phyloP scores from a whole-genome alignment of 106 monocot genomes.

The Phalaenopsis equestris region DNA sequence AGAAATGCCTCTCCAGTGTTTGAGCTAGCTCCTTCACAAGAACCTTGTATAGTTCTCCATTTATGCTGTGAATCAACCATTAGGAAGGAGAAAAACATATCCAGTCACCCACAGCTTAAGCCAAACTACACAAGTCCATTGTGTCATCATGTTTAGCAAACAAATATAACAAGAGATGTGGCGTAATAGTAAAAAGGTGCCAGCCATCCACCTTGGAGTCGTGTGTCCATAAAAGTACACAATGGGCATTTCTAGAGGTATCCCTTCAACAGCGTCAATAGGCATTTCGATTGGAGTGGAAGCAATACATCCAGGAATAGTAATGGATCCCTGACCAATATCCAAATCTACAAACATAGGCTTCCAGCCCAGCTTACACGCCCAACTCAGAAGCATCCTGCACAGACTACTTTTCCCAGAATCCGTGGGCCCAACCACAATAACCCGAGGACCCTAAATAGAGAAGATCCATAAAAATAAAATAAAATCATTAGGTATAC shows the following conservation, averaged over 20 bases:
- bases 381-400: conserved; percentile 98
- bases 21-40: conserved; percentile 85
- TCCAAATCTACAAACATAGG: conserved; percentile 97
- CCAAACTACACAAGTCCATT: neutral
- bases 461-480: neutral
- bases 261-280: conserved; percentile 86
- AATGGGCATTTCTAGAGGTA: conserved; percentile 93
- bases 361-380: conserved; percentile 86
- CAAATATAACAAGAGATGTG: neutral
- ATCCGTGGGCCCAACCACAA: conserved; percentile 97
- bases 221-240: conserved; percentile 89
- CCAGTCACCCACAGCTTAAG: neutral
- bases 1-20: conserved; percentile 80
- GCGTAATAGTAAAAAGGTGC: neutral
- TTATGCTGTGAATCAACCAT: conserved; percentile 44
- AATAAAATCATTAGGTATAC: neutral
- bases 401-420: conserved; percentile 96
- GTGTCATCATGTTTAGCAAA: neutral
- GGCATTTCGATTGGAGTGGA: conserved; percentile 99
- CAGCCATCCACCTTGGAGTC: conserved; percentile 52
- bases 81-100: neutral
- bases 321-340: conserved; percentile 98
- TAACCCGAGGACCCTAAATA: conserved; percentile 90
- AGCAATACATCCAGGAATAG: conserved; percentile 87
- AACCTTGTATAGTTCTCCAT: conserved; percentile 81